Base-by-base conservation (phyloP, 352 stramenopile genomes). In the Phytophthora aleatoria region DNA sequence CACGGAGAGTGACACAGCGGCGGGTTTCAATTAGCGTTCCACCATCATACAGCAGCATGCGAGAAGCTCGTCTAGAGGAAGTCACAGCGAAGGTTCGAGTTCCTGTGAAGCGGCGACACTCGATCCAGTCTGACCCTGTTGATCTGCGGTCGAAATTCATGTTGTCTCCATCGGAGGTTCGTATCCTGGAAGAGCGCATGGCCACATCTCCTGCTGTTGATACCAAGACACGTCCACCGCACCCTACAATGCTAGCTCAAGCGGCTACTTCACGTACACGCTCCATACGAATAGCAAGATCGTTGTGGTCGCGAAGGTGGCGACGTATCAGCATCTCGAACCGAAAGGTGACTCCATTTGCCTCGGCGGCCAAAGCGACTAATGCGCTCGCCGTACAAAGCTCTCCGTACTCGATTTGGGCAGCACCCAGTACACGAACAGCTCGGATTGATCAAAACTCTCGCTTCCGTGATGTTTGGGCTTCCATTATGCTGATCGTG, bases 391-490 rank as follows among this genome's bases (percentile, higher is more conserved):
- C 26, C 15, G n/a, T 16, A 3, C 36, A 48, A 15, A 33, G 8
- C 11, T 66, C 55, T 5, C 50, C 54, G 7, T 74, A 74, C 33
- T 66, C 54, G 1, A 70, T 74, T 61, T 74, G 66, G 66, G 45
- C 48, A 1, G 11, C 42, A 8, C 52, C 50, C 0, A 57, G 38
- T 28, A 28, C 24, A 3, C 28, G 51, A 43, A 48, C 36, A 30
- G 57, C 45, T 5, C 49, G 51, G 12, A 69, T 76, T 30, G 67
- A 67, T 4, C 49, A 51, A 31, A 71, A 76, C 16, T 53, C 62
- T 6, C 57, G 51, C 6, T 92, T 92, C 31, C 73, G 83, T 11
- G 69, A 81, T 16, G 38, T 53, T 7, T 92, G 83, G 83, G 51
- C 76, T 24, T 50, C 67, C 0, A 43, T 86, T 33, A 90, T 89